Conservation (phyloP, 371 early-diverging fungal species). For the Lichtheimia ramosa region DNA sequence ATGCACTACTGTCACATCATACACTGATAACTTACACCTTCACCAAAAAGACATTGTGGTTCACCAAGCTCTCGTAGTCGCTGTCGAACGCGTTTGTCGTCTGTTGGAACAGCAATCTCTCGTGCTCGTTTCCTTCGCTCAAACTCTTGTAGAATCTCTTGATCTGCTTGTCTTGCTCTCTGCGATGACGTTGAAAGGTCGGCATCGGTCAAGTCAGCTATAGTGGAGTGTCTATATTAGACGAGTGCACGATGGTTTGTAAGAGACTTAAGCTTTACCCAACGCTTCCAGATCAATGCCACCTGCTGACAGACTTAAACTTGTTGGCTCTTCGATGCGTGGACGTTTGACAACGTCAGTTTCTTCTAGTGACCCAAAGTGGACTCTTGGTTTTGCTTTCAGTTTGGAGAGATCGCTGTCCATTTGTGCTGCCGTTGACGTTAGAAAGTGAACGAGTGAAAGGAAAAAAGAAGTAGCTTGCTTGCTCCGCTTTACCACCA, state of each 20-base stretch:
- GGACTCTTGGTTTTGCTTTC: conserved; percentile 40
- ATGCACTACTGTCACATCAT: background rate
- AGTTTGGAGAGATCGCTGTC: conserved; percentile 22
- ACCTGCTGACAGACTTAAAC: conserved; percentile 7
- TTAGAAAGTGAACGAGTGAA: background rate
- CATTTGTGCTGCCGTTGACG: background rate
- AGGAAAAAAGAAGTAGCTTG: background rate
- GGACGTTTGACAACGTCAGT: conserved; percentile 32
- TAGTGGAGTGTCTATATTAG: background rate
- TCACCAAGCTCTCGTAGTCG: conserved; percentile 78
- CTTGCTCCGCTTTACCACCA: too few species aligned
- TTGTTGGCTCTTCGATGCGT: conserved; percentile 21
- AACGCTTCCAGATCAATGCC: conserved; percentile 48
- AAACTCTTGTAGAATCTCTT: conserved; percentile 79
- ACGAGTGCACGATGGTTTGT: too few species aligned
- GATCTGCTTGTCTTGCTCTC: conserved; percentile 65
- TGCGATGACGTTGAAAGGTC: conserved; percentile 49
- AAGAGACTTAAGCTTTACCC: conserved; percentile 17
- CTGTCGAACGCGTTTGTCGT: conserved; percentile 79
- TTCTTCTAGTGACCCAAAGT: conserved; percentile 50
- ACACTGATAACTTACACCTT: conserved; percentile 70
- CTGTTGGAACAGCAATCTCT: conserved; percentile 88
- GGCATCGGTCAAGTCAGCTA: conserved; percentile 33
- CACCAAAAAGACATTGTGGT: conserved; percentile 91
- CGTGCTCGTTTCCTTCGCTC: conserved; percentile 82